Evolutionary conservation across 768 basidiomycete genomes (phyloP).

Genomic region (Tricholoma furcatifolium): DNA sequence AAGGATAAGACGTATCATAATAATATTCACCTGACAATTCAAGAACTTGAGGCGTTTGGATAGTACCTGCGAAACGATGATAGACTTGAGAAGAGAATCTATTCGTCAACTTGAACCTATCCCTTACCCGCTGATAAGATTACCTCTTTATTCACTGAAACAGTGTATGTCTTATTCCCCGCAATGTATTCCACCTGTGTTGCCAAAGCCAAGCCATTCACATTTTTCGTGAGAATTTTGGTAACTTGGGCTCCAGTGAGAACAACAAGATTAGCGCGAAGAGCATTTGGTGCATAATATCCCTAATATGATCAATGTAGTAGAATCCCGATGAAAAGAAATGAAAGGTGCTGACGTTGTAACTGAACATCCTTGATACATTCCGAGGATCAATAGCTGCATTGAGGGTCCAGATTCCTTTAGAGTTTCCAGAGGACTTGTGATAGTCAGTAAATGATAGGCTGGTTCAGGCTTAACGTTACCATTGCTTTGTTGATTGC

Average conservation of each 20-base stretch:
- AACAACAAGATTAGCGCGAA: slow-evolving; percentile 1
- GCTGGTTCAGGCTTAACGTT: not conserved
- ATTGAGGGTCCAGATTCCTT: slow-evolving; percentile 6
- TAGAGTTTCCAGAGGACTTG: not conserved
- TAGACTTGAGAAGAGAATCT: not conserved
- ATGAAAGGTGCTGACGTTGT: not conserved
- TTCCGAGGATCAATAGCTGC: slow-evolving; percentile 2
- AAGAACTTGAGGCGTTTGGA: slow-evolving; percentile 25
- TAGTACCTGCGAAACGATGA: slow-evolving; percentile 8
- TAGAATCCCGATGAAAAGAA: not conserved
- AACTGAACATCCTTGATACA: slow-evolving; percentile 4
- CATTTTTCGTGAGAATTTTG: slow-evolving; percentile 1
- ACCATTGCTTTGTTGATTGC: slow-evolving; percentile 3
- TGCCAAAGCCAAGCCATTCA: slow-evolving; percentile 2
- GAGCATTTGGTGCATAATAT: slow-evolving; percentile 8
- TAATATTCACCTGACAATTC: slow-evolving; percentile 19
- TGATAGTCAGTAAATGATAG: not conserved
- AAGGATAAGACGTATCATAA: not conserved
- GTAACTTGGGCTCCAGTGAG: slow-evolving; percentile 4
- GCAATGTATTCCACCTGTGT: slow-evolving; percentile 13
- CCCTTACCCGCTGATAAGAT: slow-evolving; percentile 19
- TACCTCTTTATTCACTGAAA: slow-evolving; percentile 17
- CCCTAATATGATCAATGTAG: not conserved
- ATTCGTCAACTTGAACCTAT: not conserved
- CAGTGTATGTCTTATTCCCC: slow-evolving; percentile 5